Percentiles rank a stretch among this genome's conserved stretches.
These are phyloP conservation scores for Elongisporangium senticosum DNA, from an alignment of 352 stramenopile genomes.

Conservation along the genomic window DNA sequence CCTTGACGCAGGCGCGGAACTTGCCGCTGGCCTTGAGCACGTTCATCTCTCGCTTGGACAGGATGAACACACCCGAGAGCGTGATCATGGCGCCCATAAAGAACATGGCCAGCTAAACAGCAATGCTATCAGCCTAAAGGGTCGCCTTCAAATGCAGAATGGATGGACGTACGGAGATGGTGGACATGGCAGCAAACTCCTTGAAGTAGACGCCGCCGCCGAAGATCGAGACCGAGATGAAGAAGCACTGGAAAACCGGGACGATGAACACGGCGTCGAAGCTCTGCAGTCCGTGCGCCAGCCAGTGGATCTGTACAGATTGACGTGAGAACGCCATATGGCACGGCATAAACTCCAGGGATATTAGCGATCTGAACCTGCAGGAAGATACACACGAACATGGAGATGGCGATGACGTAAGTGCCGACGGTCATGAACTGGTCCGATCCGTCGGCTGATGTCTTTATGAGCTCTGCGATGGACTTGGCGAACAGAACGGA, in stretches of 20 bases:
- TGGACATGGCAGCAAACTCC: constrained; percentile 59
- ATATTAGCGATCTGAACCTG: constrained; percentile 20
- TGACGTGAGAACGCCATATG: neutral
- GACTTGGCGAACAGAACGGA: constrained; percentile 83
- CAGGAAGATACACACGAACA: constrained; percentile 79
- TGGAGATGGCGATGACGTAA: constrained; percentile 74
- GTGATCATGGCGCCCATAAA: constrained; percentile 64
- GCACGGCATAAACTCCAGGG: too few species aligned
- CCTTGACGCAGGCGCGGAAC: constrained; percentile 42
- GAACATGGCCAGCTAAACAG: constrained; percentile 55
- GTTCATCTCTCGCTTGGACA: constrained; percentile 68
- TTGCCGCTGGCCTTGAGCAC: constrained; percentile 34
- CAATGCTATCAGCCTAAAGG: neutral
- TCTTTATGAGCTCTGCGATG: constrained; percentile 78
- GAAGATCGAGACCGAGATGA: constrained; percentile 88
- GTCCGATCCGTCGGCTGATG: constrained; percentile 58
- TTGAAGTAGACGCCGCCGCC: constrained; percentile 88
- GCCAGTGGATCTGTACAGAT: constrained; percentile 65
- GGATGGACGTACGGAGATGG: constrained; percentile 23
- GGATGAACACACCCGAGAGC: constrained; percentile 60
- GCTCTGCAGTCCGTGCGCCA: constrained; percentile 69
- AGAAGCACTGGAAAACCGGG: constrained; percentile 86
- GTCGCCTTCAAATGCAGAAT: neutral
- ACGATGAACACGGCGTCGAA: constrained; percentile 88
- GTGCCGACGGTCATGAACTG: constrained; percentile 70